Evolutionary conservation across 257 asterid genomes (phyloP).

Genomic region (Ocimum tenuiflorum): DNA sequence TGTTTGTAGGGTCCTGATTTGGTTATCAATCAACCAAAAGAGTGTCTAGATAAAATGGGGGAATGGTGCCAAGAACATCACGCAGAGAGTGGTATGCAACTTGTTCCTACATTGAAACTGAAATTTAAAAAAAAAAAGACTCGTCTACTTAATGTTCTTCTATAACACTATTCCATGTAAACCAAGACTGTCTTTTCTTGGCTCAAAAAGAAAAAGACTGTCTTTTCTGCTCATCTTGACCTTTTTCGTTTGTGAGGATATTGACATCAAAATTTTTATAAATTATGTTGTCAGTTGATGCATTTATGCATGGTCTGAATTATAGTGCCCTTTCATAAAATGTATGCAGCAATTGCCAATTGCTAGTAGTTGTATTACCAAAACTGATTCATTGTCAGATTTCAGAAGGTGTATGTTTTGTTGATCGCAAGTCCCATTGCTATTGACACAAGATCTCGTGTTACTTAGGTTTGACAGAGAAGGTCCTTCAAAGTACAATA

Average conservation of each 20-base stretch:
- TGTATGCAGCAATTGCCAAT: background rate
- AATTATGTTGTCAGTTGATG: background rate
- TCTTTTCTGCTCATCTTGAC: conserved; percentile 11
- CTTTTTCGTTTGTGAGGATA: conserved; percentile 1
- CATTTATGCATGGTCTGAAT: background rate
- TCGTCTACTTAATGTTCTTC: background rate
- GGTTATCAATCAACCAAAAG: conserved; percentile 75
- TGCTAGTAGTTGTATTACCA: too few relatives aligned
- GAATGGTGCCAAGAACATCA: conserved; percentile 97
- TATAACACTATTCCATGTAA: background rate
- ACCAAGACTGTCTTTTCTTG: background rate
- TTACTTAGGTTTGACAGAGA: conserved; percentile 69
- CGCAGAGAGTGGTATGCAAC: conserved; percentile 63
- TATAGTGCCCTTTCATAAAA: background rate
- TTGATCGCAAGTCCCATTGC: too few relatives aligned
- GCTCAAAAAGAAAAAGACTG: too few relatives aligned
- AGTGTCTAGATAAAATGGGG: conserved; percentile 85
- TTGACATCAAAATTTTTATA: background rate
- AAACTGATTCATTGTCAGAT: too few relatives aligned
- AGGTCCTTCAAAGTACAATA: conserved; percentile 68
- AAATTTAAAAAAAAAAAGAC: background rate
- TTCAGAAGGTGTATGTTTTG: too few relatives aligned
- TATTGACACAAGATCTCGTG: conserved; percentile 21
- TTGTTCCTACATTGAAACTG: conserved; percentile 14
- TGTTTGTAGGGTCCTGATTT: conserved; percentile 77